Base-by-base conservation (phyloP, 1,139 yeast species). In the Meyerozyma carpophila region DNA sequence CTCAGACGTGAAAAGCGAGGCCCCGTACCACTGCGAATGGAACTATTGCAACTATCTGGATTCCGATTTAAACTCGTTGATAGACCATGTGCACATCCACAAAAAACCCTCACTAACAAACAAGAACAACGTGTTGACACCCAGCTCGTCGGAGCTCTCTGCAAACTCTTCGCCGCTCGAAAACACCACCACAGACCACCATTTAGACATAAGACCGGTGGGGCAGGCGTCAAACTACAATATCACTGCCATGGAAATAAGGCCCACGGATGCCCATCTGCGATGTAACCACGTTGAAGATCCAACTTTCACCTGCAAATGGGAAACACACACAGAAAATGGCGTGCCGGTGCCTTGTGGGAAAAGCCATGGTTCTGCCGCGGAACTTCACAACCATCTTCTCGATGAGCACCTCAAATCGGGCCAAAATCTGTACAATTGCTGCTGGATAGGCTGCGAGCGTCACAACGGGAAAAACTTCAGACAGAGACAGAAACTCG, bases 361-460 rank as follows among this genome's bases (percentile, higher is more conserved):
- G 40, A 49, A 57, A 41, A 52, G 50, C 1, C 89, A 85, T 54
- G 44, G 55, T 5, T 61, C 73, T 4, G 75, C 84, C 3, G 79
- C 80, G 6, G 84, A 74, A 4, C 68, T 93, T 41, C 89, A 89
- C 42, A 70, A 76, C 3, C 98, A 93, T 61, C 58, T 93, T 13
- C 73, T 81, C 9, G 63, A 68, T 2, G 73, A 64, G 13, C 98
- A 93, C 59, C 70, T 91, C 14, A 87, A 87, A 2, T 76, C 84
- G 10, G 91, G 96, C 2, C 77, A 84, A 57, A 76, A 84, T 1
- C 64, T 68, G 21, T 91, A 93, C 55, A 59, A 63, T 25, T 93
- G 98, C 59, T 56, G 64, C 42, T 93, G 98, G 98, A 63, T 73
- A 7, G 85, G 80, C 3, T 93, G 98, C 61, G 77, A 76, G 16